Evolutionary conservation across 345 rosid species (phyloP), one percentile per base, ranked within the genome.

Genomic region (Noccaea bulbosa): DNA sequence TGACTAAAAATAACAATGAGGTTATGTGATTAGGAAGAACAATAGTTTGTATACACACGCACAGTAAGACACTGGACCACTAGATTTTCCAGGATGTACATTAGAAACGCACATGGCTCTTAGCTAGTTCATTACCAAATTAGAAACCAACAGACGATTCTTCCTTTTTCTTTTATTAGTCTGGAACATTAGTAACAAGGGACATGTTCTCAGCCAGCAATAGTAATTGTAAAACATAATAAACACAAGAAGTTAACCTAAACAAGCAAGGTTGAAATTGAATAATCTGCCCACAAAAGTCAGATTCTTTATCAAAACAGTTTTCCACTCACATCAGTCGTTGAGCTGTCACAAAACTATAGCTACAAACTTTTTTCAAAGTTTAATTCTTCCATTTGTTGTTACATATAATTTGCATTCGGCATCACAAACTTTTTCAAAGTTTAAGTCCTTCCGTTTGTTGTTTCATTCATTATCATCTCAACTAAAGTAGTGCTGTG

Each of bases 301-400:
- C 30, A 22, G 15, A 56, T 20, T 45, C n/a, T 49, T 7, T 22
- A 55, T 44, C 24, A 67, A 20, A 33, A 32, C 52, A 44, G 45
- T 44, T 45, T 34, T 17, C 46, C 24, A 68, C 50, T 68, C 24
- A 9, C 45, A 55, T 44, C 64, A 68, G 34, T 43, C 20, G 54
- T 55, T 55, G 14, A 55, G 54, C 15, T 45, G 54, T 67, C 72
- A 33, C 45, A 32, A 32, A 16, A 6, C 6, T 16, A 2, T 16
- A 63, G 27, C 4, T 16, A 45, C 64, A 56, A 56, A 57, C 55
- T 5, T 32, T 15, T 4, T 3, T 8, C 43, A 44, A 30, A 53
- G 50, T 11, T 24, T 44, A 20, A 5, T 43, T 41, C 11, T 6
- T 41, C 17, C 37, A 55, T 34, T 9, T 30, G 17, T 33, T 67